These are phyloP conservation scores for Diaporthe longicolla DNA, from an alignment of 2,329 filamentous ascomycete genomes.

Conservation along the genomic window DNA sequence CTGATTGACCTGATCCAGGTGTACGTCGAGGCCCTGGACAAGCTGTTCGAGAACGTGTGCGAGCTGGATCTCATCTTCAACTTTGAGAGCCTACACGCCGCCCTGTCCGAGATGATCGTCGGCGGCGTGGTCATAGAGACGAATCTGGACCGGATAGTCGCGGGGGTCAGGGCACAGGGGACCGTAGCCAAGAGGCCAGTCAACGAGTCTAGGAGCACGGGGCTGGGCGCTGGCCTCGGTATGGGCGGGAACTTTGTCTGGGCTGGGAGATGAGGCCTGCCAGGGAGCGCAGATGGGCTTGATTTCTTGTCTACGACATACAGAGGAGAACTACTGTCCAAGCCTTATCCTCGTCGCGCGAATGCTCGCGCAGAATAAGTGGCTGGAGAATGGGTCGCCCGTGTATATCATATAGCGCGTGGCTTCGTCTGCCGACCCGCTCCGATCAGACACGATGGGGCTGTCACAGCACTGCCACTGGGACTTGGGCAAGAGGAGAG, in stretches of 20 bases:
- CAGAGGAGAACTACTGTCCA: not conserved
- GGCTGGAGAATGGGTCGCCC: not conserved
- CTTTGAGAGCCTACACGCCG: constrained; percentile 95
- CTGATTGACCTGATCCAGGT: constrained; percentile 98
- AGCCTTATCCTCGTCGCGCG: not conserved
- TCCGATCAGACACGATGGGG: no score
- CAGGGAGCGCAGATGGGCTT: not conserved
- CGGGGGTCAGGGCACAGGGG: constrained; percentile 84
- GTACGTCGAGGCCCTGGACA: constrained; percentile 95
- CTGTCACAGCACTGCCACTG: not conserved
- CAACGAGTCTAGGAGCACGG: constrained; percentile 72
- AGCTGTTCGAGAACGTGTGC: constrained; percentile 98
- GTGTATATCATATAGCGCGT: not conserved
- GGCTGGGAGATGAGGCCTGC: constrained; percentile 49
- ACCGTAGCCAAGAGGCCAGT: constrained; percentile 84
- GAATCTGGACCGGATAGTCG: constrained; percentile 87
- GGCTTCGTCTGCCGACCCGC: not conserved
- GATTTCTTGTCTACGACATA: not conserved
- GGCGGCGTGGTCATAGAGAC: constrained; percentile 96
- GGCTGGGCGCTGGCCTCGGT: constrained; percentile 64
- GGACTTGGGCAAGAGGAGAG: not conserved
- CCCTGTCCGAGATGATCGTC: constrained; percentile 93
- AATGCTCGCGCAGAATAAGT: not conserved
- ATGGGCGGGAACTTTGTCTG: constrained; percentile 73
- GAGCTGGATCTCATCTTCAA: constrained; percentile 99